phyloP scores from a whole-genome alignment of 1,139 yeast genomes.

The Candida tetrigidarum region DNA sequence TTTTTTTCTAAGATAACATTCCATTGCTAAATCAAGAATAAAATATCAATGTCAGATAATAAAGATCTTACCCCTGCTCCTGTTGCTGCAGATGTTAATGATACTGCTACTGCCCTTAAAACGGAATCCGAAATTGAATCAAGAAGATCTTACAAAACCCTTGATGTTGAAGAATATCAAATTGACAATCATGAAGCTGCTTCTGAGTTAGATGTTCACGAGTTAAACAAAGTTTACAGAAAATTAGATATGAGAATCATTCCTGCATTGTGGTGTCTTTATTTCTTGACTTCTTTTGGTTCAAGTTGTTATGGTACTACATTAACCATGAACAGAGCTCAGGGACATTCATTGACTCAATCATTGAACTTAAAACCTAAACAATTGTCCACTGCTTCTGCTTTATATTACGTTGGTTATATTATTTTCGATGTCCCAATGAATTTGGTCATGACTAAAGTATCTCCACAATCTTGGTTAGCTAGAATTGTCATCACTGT shows the following conservation, averaged over 20 bases:
- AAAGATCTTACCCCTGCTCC: neutral
- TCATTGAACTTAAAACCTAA: conserved; percentile 55
- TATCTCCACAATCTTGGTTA: conserved; percentile 86
- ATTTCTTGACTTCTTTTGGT: conserved; percentile 81
- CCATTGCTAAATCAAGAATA: too few relatives aligned
- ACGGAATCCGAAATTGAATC: conserved; percentile 10
- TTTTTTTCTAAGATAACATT: neutral
- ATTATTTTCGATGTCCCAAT: conserved; percentile 87
- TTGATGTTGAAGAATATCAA: conserved; percentile 14
- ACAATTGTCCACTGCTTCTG: conserved; percentile 75
- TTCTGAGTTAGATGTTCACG: conserved; percentile 21
- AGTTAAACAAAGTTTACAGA: conserved; percentile 63
- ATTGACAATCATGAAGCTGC: conserved; percentile 7
- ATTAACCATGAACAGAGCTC: conserved; percentile 73
- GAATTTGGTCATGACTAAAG: conserved; percentile 83
- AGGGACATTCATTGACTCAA: conserved; percentile 65
- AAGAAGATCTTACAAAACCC: conserved; percentile 7
- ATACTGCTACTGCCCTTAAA: neutral
- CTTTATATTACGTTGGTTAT: conserved; percentile 81
- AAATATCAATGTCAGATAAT: neutral
- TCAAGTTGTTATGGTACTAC: conserved; percentile 79
- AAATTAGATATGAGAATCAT: conserved; percentile 73
- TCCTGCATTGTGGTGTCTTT: conserved; percentile 83
- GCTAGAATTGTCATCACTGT: conserved; percentile 77
- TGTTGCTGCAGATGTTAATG: neutral